These are phyloP conservation scores for Parsonsia alboflavescens DNA, from an alignment of 257 asterid species.

Conservation along the genomic window DNA sequence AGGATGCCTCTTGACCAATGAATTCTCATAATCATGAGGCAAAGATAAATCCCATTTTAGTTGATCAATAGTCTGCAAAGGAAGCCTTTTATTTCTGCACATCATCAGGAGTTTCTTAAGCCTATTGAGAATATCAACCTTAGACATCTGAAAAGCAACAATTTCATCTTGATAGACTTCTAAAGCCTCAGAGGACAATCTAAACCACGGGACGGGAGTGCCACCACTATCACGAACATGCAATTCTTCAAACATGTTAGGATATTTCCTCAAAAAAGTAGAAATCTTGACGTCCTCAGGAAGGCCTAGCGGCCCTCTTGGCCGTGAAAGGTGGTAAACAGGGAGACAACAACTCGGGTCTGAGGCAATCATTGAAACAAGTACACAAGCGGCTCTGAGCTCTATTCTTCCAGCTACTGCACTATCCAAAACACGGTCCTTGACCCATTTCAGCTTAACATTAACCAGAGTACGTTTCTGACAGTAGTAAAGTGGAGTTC, in stretches of 20 bases:
- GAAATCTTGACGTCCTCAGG: constrained; percentile 63
- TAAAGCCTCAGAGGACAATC: constrained; percentile 42
- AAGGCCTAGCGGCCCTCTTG: constrained; percentile 58
- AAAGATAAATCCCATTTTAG: constrained; percentile 81
- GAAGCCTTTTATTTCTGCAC: constrained; percentile 55
- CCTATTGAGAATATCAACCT: constrained; percentile 57
- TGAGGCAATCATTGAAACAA: constrained; percentile 54
- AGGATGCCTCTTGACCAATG: constrained; percentile 34
- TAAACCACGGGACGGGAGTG: constrained; percentile 80
- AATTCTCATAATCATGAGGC: constrained; percentile 54
- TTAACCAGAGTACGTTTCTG: constrained; percentile 78
- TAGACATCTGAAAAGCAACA: constrained; percentile 28
- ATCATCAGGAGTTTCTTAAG: constrained; percentile 75
- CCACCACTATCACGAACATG: constrained; percentile 58
- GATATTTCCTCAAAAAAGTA: constrained; percentile 67
- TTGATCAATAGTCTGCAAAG: constrained; percentile 77
- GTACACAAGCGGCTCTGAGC: constrained; percentile 64
- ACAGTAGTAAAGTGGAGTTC: constrained; percentile 18
- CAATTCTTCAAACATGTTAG: constrained; percentile 67
- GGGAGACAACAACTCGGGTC: constrained; percentile 52
- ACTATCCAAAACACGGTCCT: constrained; percentile 60
- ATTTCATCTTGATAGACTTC: constrained; percentile 41
- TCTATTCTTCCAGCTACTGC: constrained; percentile 45
- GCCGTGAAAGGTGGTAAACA: constrained; percentile 43
- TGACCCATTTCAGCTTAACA: constrained; percentile 79